A percentile compares a stretch with the other conserved stretches of the same genome.
phyloP scores from a whole-genome alignment of 768 basidiomycete genomes.

The Lentinus tigrinus region DNA sequence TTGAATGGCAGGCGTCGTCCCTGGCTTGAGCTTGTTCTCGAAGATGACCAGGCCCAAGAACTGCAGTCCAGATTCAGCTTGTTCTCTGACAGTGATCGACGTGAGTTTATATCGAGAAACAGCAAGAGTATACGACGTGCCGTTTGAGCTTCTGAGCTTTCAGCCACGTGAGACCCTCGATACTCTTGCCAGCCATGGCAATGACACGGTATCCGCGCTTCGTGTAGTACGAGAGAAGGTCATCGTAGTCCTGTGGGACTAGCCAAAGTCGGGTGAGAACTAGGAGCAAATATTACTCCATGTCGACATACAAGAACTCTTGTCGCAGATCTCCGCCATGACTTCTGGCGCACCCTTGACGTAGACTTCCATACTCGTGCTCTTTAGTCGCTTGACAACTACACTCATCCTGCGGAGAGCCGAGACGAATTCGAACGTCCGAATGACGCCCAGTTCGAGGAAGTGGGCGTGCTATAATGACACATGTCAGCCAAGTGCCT shows the following conservation, averaged over 20 bases:
- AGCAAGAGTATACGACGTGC: slow-evolving; percentile 37
- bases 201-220: slow-evolving; percentile 97
- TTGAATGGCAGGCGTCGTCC: slow-evolving; percentile 87
- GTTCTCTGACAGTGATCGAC: slow-evolving; percentile 57
- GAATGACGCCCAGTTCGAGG: slow-evolving; percentile 92
- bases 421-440: slow-evolving; percentile 96
- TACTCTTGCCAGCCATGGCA: slow-evolving; percentile 94
- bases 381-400: slow-evolving; percentile 92
- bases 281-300: neutral
- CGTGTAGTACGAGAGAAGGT: slow-evolving; percentile 94
- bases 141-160: slow-evolving; percentile 96
- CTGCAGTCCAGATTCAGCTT: slow-evolving; percentile 85
- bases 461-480: slow-evolving; percentile 87
- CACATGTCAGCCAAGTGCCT: slow-evolving; percentile 2
- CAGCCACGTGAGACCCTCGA: slow-evolving; percentile 93
- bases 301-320: slow-evolving; percentile 72
- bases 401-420: slow-evolving; percentile 95
- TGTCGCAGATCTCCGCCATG: slow-evolving; percentile 93
- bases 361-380: slow-evolving; percentile 94
- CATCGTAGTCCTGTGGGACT: slow-evolving; percentile 98
- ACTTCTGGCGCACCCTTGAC: slow-evolving; percentile 99
- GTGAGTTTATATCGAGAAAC: neutral
- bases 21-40: slow-evolving; percentile 95
- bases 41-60: slow-evolving; percentile 97
- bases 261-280: neutral